phyloP scores from a whole-genome alignment of 768 basidiomycete species.

The Auricularia auricula-judae region DNA sequence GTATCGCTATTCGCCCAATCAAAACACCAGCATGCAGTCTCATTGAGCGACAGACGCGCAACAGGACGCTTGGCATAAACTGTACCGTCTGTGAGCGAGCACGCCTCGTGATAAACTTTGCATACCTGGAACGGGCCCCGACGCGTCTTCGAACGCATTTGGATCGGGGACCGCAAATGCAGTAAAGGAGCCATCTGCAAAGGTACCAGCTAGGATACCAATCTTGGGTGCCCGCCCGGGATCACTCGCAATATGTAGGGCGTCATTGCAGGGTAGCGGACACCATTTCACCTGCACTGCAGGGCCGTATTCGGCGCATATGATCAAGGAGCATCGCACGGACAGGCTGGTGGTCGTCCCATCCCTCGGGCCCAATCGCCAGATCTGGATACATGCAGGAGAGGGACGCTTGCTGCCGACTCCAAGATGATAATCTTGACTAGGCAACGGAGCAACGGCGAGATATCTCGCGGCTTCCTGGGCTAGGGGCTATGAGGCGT shows the following conservation, averaged over 20 bases:
- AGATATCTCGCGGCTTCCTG: conserved; percentile 56
- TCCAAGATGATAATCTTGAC: conserved; percentile 48
- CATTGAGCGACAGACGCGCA: conserved; percentile 62
- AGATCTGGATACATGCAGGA: conserved; percentile 75
- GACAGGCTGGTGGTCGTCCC: conserved; percentile 24
- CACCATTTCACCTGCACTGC: conserved; percentile 86
- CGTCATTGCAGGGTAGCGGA: conserved; percentile 73
- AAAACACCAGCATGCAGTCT: conserved; percentile 64
- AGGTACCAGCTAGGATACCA: conserved; percentile 74
- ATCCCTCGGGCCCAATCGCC: conserved; percentile 37
- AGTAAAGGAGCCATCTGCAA: conserved; percentile 77
- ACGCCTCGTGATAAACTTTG: neutral
- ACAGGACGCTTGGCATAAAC: conserved; percentile 38
- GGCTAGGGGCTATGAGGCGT: conserved; percentile 3
- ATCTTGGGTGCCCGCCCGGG: conserved; percentile 37
- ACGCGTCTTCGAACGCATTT: conserved; percentile 24
- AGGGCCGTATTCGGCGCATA: conserved; percentile 75
- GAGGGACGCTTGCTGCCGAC: conserved; percentile 57
- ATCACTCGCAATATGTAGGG: neutral
- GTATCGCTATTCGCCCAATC: conserved; percentile 86
- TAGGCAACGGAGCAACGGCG: conserved; percentile 68
- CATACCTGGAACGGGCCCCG: neutral
- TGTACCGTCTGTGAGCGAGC: conserved; percentile 4
- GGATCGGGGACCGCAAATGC: conserved; percentile 78
- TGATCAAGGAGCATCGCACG: conserved; percentile 71